Base-by-base conservation (phyloP, 1,139 yeast species). In the Yamadazyma atlantica region DNA sequence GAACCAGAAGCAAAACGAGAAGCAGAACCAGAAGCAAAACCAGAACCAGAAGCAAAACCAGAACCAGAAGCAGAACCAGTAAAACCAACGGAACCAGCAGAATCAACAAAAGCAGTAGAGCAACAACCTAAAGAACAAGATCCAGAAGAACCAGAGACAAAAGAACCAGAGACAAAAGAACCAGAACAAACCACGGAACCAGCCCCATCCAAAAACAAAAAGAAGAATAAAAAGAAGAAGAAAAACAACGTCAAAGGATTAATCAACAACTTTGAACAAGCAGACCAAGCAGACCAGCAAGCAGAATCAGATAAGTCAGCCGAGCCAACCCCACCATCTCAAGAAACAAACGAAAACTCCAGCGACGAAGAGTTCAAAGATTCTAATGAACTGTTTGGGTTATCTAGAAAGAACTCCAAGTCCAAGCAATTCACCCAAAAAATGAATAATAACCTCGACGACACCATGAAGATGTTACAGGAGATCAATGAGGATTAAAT, bases 401-500 rank as follows among this genome's bases (percentile, higher is more conserved):
- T 54, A 16, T 39, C 44, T 9, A 40, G 62, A 29, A 54, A 54
- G 24, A 55, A 56, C 18, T 57, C 64, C 26, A 57, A 46, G 37
- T 54, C 62, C 17, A 59, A 59, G 35, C 54, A 57, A 36, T 60
- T 61, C 40, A 50, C 55, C 35, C 46, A 52, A 32, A 62, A 64
- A 38, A 52, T 69, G 36, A 57, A 64, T 42, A 57, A 46, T 29
- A 71, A 62, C 29, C 51, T 69, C 37, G 66, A 69, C 39, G 58
- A 60, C 38, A 69, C 75, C 3, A 47, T 69, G 39, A 61, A 64
- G 37, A 68, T 69, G 73, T 54, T 69, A 34, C 58, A 66, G 48
- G 73, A 69, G 43, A 66, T 28, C 6, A 28, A 28, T 11, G 30
- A 28, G 10, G 30, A 28, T n/a, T 28, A 28, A 16, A 9, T 19